A percentile compares a stretch with the other conserved stretches of the same genome.
Conservation (phyloP, 2,329 filamentous ascomycete genomes). For the Monilinia fructicola region DNA sequence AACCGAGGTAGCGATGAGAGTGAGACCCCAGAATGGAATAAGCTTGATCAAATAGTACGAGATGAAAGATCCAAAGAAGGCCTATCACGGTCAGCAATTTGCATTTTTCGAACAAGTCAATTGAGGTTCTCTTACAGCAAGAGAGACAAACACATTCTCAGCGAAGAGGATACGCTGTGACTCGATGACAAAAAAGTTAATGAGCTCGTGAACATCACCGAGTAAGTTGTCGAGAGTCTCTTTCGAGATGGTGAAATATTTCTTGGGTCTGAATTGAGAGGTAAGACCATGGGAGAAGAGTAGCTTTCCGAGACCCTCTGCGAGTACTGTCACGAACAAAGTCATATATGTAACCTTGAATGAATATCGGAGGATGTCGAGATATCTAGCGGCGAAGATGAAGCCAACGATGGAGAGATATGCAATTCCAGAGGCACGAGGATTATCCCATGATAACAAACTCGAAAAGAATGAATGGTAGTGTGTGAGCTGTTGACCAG, state of each 20-base stretch:
- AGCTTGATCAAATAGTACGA: constrained; percentile 70
- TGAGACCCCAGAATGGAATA: constrained; percentile 68
- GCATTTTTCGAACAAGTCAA: not conserved
- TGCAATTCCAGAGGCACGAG: constrained; percentile 64
- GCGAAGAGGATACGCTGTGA: constrained; percentile 66
- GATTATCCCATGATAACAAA: constrained; percentile 68
- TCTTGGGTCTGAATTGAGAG: constrained; percentile 64
- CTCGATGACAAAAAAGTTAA: constrained; percentile 73
- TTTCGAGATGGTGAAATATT: constrained; percentile 65
- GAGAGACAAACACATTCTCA: constrained; percentile 63
- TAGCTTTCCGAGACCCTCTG: constrained; percentile 61
- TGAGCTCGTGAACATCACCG: constrained; percentile 64
- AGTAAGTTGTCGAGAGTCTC: constrained; percentile 61
- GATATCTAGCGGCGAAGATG: constrained; percentile 64
- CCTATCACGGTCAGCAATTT: constrained; percentile 44
- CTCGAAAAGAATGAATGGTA: constrained; percentile 72
- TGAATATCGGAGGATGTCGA: constrained; percentile 63
- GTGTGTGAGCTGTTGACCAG: constrained; percentile 63
- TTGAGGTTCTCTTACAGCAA: constrained; percentile 51
- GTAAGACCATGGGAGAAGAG: constrained; percentile 61
- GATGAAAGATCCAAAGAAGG: constrained; percentile 59
- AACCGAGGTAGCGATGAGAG: constrained; percentile 58
- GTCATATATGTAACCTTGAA: constrained; percentile 66
- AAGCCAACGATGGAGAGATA: constrained; percentile 57
- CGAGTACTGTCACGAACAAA: constrained; percentile 58